Base-by-base conservation (phyloP, 108 stramenopile genomes). In the Nitzschia palea region DNA sequence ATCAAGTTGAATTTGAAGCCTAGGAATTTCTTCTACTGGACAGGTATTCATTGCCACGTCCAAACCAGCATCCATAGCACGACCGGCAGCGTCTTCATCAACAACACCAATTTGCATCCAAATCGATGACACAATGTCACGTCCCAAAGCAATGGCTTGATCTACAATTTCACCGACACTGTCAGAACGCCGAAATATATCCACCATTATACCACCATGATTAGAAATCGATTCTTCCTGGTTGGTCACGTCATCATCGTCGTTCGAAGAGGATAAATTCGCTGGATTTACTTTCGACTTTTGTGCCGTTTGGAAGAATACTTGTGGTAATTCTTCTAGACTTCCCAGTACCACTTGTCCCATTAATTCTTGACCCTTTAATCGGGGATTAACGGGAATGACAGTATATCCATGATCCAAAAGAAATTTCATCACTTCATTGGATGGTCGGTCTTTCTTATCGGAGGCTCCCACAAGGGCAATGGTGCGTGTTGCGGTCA, bases 31-130 rank as follows among this genome's bases (percentile, higher is more conserved):
- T 26, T 74, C 73, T 12, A 68, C 43, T 1, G 90, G 90, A 65
- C 90, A 91, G 0, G 73, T 67, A 73, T 88, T 70, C 87, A 88
- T 91, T 27, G 81, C 87, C 5, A 86, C 86, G 18, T 70, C 52
- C 34, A 91, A 70, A 30, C 86, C 86, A 34, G 86, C 82, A 44
- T 68, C 74, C 14, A 78, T 1, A 1, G 90, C 90, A 15, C 81
- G 31, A 55, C 74, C 51, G 10, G 83, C 84, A 6, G 87, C 87
- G 29, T 76, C 80, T 51, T 86, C 82, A 63, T 91, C 58, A 18
- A 91, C 68, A 8, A 91, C 90, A 28, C 87, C 87, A 32, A 81
- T 59, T 51, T 91, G 90, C 35, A 91, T 56, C 90, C 90, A 91
- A 10, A 91, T 86, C 34, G 80, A 77, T 54, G 81, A 87, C 14